Evolutionary conservation across 2,329 filamentous ascomycete species (phyloP), one percentile per base, ranked within the genome.

Genomic region (Tricladium varicosporioides): DNA sequence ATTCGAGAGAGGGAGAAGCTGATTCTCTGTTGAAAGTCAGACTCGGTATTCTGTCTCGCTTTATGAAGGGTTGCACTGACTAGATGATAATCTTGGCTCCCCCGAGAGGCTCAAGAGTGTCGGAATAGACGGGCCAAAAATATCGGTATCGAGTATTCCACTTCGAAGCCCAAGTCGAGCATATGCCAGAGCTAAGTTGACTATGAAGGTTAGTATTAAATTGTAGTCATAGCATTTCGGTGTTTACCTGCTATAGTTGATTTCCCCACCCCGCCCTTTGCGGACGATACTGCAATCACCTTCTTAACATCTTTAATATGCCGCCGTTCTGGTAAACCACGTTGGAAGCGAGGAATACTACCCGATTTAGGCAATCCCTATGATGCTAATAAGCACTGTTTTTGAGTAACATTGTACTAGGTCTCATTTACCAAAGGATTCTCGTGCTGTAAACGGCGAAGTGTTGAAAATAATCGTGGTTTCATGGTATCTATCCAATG

Each of bases 251-350:
- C 87, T 46, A 97, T 86, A 7, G 94, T 99, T 65, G 91, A 96
- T 72, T 99, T 99, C 1, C 94, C 94, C 0, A 99, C 94, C n/a
- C 94, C 94, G 2, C 94, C 94, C 71, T 99, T 99, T 13, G 94
- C 94, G 1, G 92, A 97, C 3, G 92, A 96, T 13, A 99, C 91
- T n/a, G 92, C 92, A 58, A 99, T 84, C n/a, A 97, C 86, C 71
- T 96, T 96, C 63, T 85, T 83, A 19, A 99, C 93, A 71, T 92
- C 86, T 22, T 83, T 82, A 65, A 99, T 96, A 65, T 84, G 86
- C 63, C 91, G 84, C 67, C 88, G 87, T 65, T 91, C 83, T 0
- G 94, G 93, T 10, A 96, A 80, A 19, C 91, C 90, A 53, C 90
- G 85, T 74, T 91, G 89, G 78, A 90, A 85, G 42, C 88, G 86